Evolutionary conservation across 164 flowering plant species (phyloP).

Genomic region (Vitis riparia): DNA sequence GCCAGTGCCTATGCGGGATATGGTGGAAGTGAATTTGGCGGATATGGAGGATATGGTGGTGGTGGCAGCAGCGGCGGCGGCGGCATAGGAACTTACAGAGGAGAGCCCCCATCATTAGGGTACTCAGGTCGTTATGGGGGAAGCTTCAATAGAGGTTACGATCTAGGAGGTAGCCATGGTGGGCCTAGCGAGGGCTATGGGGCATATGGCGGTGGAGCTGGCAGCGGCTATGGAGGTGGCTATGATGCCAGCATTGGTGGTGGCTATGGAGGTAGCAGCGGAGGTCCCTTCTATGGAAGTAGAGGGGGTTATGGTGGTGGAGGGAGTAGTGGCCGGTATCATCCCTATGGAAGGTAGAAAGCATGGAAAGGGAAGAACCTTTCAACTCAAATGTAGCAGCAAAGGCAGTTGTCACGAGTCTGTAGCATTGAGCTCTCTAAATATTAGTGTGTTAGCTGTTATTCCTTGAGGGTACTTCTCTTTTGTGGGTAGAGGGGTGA

Average conservation of each 20-base stretch:
- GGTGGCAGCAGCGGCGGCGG: conserved; percentile 22
- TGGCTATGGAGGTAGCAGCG: conserved; percentile 44
- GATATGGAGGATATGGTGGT: conserved; percentile 67
- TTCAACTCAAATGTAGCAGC: background rate
- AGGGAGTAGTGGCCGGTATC: conserved; percentile 48
- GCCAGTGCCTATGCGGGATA: conserved; percentile 57
- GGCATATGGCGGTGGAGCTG: conserved; percentile 36
- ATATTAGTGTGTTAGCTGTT: no score
- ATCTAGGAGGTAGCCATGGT: conserved; percentile 58
- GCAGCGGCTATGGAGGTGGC: conserved; percentile 7
- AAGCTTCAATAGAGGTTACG: conserved; percentile 56
- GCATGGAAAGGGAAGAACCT: background rate
- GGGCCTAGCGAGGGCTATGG: conserved; percentile 57
- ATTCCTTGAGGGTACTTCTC: background rate
- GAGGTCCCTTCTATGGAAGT: conserved; percentile 13
- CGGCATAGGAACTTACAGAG: conserved; percentile 55
- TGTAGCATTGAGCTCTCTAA: background rate
- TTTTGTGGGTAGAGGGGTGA: background rate
- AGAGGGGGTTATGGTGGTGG: conserved; percentile 52
- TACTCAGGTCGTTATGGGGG: conserved; percentile 68
- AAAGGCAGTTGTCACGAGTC: background rate
- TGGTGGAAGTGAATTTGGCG: conserved; percentile 56
- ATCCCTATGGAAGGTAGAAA: conserved; percentile 65
- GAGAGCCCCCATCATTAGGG: conserved; percentile 57
- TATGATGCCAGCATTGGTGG: conserved; percentile 23